phyloP scores from a whole-genome alignment of 371 early-diverging fungal genomes.

The Rhizopus microsporus region DNA sequence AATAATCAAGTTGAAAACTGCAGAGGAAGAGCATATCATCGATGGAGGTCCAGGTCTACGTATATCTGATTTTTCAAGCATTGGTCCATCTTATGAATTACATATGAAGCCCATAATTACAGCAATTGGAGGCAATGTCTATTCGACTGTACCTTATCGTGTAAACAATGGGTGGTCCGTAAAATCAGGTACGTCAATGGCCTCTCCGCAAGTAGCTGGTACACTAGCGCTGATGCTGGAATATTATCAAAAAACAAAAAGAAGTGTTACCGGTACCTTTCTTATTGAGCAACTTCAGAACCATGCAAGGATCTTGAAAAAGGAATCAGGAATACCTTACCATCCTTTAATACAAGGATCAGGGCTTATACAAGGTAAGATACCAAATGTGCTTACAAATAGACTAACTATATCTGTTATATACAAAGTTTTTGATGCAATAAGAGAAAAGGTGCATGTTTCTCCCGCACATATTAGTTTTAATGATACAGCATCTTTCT shows the following conservation, averaged over 20 bases:
- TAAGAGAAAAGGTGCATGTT: constrained; percentile 52
- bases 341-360: constrained; percentile 69
- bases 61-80: constrained; percentile 50
- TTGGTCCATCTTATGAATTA: constrained; percentile 46
- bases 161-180: constrained; percentile 52
- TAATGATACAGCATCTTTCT: constrained; percentile 59
- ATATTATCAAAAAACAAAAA: constrained; percentile 19
- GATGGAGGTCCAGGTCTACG: too few species aligned
- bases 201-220: constrained; percentile 77
- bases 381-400: not conserved
- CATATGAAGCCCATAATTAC: constrained; percentile 58
- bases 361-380: constrained; percentile 69
- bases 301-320: constrained; percentile 35
- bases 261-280: constrained; percentile 8
- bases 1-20: not conserved
- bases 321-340: constrained; percentile 32
- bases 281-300: constrained; percentile 54
- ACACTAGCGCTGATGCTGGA: constrained; percentile 63
- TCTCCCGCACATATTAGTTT: constrained; percentile 69
- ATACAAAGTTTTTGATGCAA: constrained; percentile 50
- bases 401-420: constrained; percentile 33
- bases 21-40: too few species aligned
- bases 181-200: constrained; percentile 70
- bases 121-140: constrained; percentile 71
- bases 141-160: constrained; percentile 60